These are phyloP conservation scores for Spergularia bocconei DNA, from an alignment of 148 eudicot genomes.

Conservation along the genomic window DNA sequence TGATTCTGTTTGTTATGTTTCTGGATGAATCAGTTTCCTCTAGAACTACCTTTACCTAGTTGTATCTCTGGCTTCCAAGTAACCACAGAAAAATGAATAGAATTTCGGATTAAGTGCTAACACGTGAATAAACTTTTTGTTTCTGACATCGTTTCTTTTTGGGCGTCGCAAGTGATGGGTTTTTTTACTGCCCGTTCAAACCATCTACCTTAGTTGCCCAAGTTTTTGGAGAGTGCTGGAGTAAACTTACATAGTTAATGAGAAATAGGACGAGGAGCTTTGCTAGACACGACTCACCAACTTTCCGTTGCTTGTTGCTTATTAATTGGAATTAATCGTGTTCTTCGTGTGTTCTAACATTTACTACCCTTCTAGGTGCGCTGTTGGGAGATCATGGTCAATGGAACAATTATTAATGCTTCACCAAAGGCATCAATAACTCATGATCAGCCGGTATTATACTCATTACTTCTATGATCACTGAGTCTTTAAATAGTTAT, in stretches of 20 bases:
- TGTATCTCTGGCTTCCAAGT: too few relatives aligned
- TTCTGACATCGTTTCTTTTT: neutral
- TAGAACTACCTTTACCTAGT: neutral
- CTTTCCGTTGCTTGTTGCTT: neutral
- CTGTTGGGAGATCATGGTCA: constrained; percentile 79
- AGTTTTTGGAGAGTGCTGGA: constrained; percentile 4
- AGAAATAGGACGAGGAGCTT: neutral
- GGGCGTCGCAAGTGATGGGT: too few relatives aligned
- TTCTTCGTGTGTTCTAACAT: neutral
- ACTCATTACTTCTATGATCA: neutral
- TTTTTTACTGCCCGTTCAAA: too few relatives aligned
- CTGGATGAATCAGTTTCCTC: neutral
- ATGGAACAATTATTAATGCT: constrained; percentile 51
- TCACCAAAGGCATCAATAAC: constrained; percentile 70
- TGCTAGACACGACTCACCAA: neutral
- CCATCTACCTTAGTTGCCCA: too few relatives aligned
- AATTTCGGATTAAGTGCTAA: neutral
- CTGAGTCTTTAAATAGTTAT: neutral
- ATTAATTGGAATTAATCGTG: neutral
- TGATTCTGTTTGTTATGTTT: neutral
- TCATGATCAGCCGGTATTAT: constrained; percentile 84
- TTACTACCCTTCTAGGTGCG: constrained; percentile 46
- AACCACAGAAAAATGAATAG: neutral
- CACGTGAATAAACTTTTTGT: neutral
- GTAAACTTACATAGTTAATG: neutral